These are phyloP conservation scores for Aegilops longissima DNA, from an alignment of 176 grass and related monocot species.

Conservation along the genomic window DNA sequence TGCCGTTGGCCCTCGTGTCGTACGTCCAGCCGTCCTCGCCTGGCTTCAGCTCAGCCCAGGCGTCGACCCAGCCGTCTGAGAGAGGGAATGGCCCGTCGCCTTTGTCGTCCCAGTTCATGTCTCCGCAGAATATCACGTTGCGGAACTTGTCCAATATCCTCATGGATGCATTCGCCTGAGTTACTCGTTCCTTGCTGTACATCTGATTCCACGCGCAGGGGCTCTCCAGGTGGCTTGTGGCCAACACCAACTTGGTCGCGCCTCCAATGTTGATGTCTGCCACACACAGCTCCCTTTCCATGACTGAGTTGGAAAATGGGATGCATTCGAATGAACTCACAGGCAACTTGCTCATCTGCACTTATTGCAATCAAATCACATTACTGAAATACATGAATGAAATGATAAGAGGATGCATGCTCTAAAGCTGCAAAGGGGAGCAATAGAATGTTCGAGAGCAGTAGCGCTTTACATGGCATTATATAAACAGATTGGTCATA, in stretches of 20 bases:
- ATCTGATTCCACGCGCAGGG: slow-evolving; percentile 93
- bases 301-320: slow-evolving; percentile 58
- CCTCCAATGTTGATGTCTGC: slow-evolving; percentile 48
- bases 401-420: background rate
- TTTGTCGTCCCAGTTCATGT: slow-evolving; percentile 99
- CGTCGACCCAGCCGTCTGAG: slow-evolving; percentile 61
- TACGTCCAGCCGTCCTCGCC: slow-evolving; percentile 78
- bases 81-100: slow-evolving; percentile 65
- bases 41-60: slow-evolving; percentile 66
- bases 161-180: slow-evolving; percentile 62
- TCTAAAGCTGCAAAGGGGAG: background rate
- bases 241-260: slow-evolving; percentile 39
- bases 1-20: slow-evolving; percentile 67
- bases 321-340: slow-evolving; percentile 45
- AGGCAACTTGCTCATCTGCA: slow-evolving; percentile 86
- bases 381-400: background rate
- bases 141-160: slow-evolving; percentile 32
- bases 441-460: background rate
- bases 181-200: slow-evolving; percentile 64
- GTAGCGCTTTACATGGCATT: background rate
- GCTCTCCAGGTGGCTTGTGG: slow-evolving; percentile 80
- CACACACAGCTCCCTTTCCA: slow-evolving; percentile 72
- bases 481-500: background rate
- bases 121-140: slow-evolving; percentile 72
- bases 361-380: slow-evolving; percentile 18